Evolutionary conservation across 331 rosid species (phyloP).

Genomic region (Acacia pycnantha): DNA sequence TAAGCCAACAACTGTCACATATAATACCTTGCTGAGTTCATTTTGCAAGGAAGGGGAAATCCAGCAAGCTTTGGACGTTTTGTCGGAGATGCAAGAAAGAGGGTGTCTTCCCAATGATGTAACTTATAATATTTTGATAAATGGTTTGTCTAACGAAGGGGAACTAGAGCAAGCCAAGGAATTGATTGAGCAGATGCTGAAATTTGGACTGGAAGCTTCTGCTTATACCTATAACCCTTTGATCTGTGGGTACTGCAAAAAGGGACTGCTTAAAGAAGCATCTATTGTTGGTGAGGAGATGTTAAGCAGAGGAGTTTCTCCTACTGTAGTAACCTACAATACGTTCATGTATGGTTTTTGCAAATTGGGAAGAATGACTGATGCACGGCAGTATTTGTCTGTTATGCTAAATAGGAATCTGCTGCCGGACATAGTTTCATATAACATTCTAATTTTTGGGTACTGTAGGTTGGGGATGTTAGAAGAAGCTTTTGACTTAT

Average conservation of each 20-base stretch:
- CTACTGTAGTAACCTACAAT: conserved; percentile 63
- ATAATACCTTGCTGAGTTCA: conserved; percentile 64
- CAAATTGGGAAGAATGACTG: conserved; percentile 53
- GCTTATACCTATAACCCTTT: conserved; percentile 62
- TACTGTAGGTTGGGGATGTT: conserved; percentile 55
- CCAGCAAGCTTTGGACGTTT: conserved; percentile 47
- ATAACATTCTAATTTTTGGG: conserved; percentile 63
- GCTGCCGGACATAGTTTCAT: conserved; percentile 66
- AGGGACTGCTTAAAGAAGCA: conserved; percentile 57
- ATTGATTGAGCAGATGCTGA: conserved; percentile 55
- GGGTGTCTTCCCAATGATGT: conserved; percentile 52
- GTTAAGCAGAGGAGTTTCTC: conserved; percentile 45
- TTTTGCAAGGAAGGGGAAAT: conserved; percentile 70
- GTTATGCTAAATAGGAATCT: conserved; percentile 44
- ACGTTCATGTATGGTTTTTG: conserved; percentile 60
- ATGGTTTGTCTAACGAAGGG: conserved; percentile 63
- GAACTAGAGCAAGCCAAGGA: conserved; percentile 55
- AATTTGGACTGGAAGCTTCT: conserved; percentile 50
- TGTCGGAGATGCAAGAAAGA: conserved; percentile 48
- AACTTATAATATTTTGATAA: conserved; percentile 63
- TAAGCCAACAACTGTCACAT: conserved; percentile 55
- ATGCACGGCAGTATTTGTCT: conserved; percentile 51
- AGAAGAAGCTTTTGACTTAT: conserved; percentile 56
- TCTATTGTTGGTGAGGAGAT: conserved; percentile 51
- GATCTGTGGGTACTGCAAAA: conserved; percentile 52